A percentile compares a stretch with the other conserved stretches of the same genome.
These are phyloP conservation scores for Fusarium xyrophilum DNA, from an alignment of 2,329 filamentous ascomycete species.

Conservation along the genomic window DNA sequence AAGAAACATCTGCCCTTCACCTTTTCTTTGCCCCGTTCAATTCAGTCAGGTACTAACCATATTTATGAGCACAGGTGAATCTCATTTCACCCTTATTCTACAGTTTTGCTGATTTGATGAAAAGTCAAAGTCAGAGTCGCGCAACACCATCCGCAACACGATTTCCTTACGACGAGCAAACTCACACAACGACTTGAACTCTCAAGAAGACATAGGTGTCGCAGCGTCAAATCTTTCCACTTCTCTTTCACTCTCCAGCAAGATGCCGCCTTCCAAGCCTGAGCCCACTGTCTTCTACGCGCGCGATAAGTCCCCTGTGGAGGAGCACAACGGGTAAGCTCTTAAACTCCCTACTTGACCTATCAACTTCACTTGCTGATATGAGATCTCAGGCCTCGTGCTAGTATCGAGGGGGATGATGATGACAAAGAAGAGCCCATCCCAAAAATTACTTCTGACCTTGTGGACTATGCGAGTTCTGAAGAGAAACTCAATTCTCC, in stretches of 20 bases:
- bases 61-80: neutral
- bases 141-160: neutral
- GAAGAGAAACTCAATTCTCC: neutral
- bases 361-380: neutral
- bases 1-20: neutral
- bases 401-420: slow-evolving; percentile 19
- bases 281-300: slow-evolving; percentile 32
- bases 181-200: no score
- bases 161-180: neutral
- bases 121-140: neutral
- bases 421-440: slow-evolving; percentile 13
- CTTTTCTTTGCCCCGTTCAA: neutral
- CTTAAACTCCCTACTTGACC: no score
- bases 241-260: neutral
- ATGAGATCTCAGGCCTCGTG: slow-evolving; percentile 1
- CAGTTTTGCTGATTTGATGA: neutral
- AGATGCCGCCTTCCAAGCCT: slow-evolving; percentile 24
- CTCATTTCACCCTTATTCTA: neutral
- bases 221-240: neutral
- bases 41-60: neutral
- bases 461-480: slow-evolving; percentile 9
- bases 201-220: neutral
- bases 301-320: slow-evolving; percentile 23
- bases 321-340: slow-evolving; percentile 25
- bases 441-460: slow-evolving; percentile 11